Percentiles rank a stretch among this genome's conserved stretches.
phyloP scores from a whole-genome alignment of 345 rosid species.

The Citropsis articulata region DNA sequence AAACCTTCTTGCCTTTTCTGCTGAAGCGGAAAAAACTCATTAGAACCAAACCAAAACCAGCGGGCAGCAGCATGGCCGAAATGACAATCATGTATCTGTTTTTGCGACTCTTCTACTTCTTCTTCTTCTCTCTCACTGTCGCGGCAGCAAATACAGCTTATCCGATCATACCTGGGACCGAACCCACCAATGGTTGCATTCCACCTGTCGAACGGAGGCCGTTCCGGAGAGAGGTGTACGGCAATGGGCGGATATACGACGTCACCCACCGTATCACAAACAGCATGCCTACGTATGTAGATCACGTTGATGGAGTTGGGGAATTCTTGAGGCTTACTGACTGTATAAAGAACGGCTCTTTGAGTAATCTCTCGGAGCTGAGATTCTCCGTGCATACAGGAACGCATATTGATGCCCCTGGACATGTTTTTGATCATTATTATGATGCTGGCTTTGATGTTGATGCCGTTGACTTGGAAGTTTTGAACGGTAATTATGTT shows the following conservation, averaged over 20 bases:
- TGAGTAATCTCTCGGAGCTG: slow-evolving; percentile 20
- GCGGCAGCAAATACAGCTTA: background rate
- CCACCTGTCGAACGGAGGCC: slow-evolving; percentile 9
- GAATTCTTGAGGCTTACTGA: slow-evolving; percentile 33
- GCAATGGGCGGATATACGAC: slow-evolving; percentile 40
- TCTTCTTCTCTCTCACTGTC: background rate
- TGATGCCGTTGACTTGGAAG: background rate
- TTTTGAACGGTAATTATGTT: background rate
- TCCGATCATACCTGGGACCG: background rate
- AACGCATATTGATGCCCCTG: background rate
- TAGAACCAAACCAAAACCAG: no score
- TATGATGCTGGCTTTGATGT: background rate
- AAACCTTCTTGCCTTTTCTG: no score
- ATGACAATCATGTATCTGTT: background rate
- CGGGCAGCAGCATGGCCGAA: background rate
- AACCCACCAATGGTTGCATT: background rate
- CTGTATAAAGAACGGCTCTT: slow-evolving; percentile 48
- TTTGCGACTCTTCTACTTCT: background rate
- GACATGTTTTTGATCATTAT: background rate
- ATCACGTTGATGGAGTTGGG: slow-evolving; percentile 27
- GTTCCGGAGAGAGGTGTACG: slow-evolving; percentile 29
- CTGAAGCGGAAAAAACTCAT: no score
- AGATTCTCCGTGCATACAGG: slow-evolving; percentile 44
- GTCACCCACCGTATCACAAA: slow-evolving; percentile 37
- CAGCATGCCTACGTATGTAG: slow-evolving; percentile 40